Evolutionary conservation across 495 filamentous ascomycete species (phyloP).

Genomic region (Lophiostoma macrostomum): DNA sequence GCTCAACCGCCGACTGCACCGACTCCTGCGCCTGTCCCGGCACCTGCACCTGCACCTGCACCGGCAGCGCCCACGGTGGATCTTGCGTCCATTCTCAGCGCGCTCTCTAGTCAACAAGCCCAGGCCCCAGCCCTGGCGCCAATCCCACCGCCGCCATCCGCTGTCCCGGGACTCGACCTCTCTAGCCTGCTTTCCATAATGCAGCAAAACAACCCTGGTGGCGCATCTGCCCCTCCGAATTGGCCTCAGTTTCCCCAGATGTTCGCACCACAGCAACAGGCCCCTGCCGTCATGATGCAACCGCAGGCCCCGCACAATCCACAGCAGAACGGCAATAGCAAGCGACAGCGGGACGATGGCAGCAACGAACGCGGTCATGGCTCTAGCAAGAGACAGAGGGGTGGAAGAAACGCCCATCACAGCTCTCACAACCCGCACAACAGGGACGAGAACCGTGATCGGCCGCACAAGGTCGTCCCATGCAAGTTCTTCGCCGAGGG

Average conservation of each 20-base stretch:
- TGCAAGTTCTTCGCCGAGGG: constrained; percentile 78
- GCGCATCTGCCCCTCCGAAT: too few species aligned
- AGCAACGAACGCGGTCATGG: constrained; percentile 13
- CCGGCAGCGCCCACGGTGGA: background rate
- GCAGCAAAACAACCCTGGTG: too few species aligned
- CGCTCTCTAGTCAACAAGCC: constrained; percentile 6
- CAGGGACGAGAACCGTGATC: too few species aligned
- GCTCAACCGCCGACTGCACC: constrained; percentile 19
- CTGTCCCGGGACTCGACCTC: too few species aligned
- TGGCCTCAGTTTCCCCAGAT: too few species aligned
- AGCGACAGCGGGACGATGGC: constrained; percentile 10
- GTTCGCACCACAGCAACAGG: constrained; percentile 12
- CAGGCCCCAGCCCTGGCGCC: background rate
- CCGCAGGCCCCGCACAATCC: constrained; percentile 4
- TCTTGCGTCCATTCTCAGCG: constrained; percentile 16
- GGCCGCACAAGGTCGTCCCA: constrained; percentile 42
- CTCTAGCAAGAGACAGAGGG: constrained; percentile 26
- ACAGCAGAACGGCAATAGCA: constrained; percentile 7
- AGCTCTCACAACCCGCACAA: too few species aligned
- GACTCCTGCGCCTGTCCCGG: background rate
- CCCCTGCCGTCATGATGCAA: too few species aligned
- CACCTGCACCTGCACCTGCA: constrained; percentile 11
- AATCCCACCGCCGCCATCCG: background rate
- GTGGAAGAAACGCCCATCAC: constrained; percentile 7
- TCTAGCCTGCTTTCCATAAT: too few species aligned